These are phyloP conservation scores for Zoysia pacifica DNA, from an alignment of 176 grass and related monocot genomes.

Conservation along the genomic window DNA sequence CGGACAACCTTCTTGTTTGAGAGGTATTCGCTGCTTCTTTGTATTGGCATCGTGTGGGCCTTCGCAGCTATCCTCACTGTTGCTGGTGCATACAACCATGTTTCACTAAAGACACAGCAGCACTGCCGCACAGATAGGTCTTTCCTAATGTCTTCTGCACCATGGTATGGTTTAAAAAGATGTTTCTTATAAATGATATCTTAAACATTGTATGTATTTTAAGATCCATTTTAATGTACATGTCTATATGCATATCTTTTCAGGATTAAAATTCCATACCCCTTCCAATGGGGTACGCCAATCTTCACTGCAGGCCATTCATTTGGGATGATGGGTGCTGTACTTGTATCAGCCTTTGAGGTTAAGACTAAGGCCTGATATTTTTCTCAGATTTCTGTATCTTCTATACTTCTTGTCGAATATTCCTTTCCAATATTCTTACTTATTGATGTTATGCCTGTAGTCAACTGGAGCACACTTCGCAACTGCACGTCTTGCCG, in stretches of 20 bases:
- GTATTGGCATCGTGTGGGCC: conserved; percentile 82
- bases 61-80: conserved; percentile 95
- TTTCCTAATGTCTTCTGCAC: conserved; percentile 80
- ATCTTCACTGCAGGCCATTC: conserved; percentile 93
- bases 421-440: conserved; percentile 34
- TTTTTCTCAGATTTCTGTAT: background rate
- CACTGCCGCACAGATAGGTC: conserved; percentile 89
- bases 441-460: conserved; percentile 6
- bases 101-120: conserved; percentile 67
- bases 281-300: conserved; percentile 92
- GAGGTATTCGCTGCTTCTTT: conserved; percentile 83
- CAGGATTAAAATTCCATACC: conserved; percentile 93
- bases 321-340: conserved; percentile 99
- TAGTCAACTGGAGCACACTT: conserved; percentile 93
- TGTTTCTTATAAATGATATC: conserved; percentile 13
- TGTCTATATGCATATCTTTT: conserved; percentile 39
- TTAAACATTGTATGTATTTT: conserved; percentile 6
- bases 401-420: background rate
- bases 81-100: conserved; percentile 91
- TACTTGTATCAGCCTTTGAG: conserved; percentile 95
- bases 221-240: conserved; percentile 16
- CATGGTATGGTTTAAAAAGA: conserved; percentile 63
- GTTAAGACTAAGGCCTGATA: conserved; percentile 42
- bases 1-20: conserved; percentile 63
- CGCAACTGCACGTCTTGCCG: conserved; percentile 86